phyloP scores from a whole-genome alignment of 345 rosid species.

The Lenwebbia sp. region DNA sequence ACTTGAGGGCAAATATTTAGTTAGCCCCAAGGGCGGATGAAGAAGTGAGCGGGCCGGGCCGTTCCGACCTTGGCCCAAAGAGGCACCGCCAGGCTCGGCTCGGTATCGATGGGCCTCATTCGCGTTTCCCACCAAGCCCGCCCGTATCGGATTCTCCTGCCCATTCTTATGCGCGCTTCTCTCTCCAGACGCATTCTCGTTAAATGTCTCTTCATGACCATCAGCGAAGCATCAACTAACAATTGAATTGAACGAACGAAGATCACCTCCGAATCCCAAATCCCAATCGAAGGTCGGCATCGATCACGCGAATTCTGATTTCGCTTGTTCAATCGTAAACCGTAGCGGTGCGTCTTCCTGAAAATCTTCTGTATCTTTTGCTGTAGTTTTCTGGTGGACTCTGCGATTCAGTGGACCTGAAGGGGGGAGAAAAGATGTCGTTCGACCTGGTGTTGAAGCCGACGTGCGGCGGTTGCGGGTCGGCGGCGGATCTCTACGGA shows the following conservation, averaged over 20 bases:
- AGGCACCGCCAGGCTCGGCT: not conserved
- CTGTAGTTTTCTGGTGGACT: not conserved
- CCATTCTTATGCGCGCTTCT: not conserved
- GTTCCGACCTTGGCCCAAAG: not conserved
- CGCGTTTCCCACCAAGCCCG: not conserved
- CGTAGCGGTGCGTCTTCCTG: not conserved
- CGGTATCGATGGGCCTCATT: not conserved
- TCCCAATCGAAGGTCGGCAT: not conserved
- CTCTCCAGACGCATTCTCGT: not conserved
- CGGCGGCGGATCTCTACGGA: constrained; percentile 64
- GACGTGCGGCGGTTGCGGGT: constrained; percentile 70
- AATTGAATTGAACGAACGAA: not conserved
- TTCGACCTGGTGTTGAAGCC: constrained; percentile 62
- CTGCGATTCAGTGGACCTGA: not conserved
- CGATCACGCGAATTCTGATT: not conserved
- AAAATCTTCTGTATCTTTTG: not conserved
- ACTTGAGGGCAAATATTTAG: not conserved
- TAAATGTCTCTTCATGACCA: not conserved
- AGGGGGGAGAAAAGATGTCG: constrained; percentile 32
- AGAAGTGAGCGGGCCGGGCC: not conserved
- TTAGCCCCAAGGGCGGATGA: not conserved
- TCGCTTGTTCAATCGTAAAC: not conserved
- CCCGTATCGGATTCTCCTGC: not conserved
- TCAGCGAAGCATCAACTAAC: not conserved
- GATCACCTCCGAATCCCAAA: not conserved